Conservation (phyloP, 768 basidiomycete genomes). For the Chalciporus chontae region DNA sequence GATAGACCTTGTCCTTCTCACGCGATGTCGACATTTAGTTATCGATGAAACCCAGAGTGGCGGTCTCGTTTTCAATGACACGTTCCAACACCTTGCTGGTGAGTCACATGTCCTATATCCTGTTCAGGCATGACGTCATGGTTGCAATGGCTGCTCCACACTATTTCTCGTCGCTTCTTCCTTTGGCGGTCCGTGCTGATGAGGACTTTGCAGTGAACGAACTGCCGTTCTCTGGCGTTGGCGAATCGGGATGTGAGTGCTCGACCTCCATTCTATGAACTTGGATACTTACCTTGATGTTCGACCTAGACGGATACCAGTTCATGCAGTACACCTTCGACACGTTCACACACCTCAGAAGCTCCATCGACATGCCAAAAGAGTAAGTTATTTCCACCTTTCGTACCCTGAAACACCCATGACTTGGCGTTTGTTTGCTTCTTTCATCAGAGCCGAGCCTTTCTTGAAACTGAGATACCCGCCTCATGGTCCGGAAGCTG, state of each 20-base stretch:
- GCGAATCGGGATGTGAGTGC: constrained; percentile 61
- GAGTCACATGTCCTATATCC: constrained; percentile 9
- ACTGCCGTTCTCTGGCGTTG: constrained; percentile 53
- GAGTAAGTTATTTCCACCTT: constrained; percentile 38
- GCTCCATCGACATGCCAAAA: constrained; percentile 52
- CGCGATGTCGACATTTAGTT: constrained; percentile 37
- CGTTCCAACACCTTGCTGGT: constrained; percentile 52
- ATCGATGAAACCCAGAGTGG: constrained; percentile 56
- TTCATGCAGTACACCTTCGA: constrained; percentile 52
- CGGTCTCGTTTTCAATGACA: constrained; percentile 55
- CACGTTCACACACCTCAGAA: constrained; percentile 47
- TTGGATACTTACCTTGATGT: background rate
- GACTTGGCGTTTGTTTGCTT: background rate
- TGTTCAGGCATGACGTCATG: constrained; percentile 11
- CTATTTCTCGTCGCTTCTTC: background rate
- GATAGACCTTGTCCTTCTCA: constrained; percentile 1
- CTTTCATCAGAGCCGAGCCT: constrained; percentile 19
- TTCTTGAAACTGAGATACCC: constrained; percentile 22
- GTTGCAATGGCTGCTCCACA: constrained; percentile 7
- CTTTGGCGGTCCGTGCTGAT: background rate
- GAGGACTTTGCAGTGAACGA: constrained; percentile 25
- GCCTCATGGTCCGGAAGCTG: constrained; percentile 18
- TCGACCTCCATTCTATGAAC: background rate
- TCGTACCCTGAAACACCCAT: background rate
- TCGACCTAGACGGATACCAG: constrained; percentile 50